Evolutionary conservation across 2,329 filamentous ascomycete genomes (phyloP).

Genomic region (Thielaviopsis populi): DNA sequence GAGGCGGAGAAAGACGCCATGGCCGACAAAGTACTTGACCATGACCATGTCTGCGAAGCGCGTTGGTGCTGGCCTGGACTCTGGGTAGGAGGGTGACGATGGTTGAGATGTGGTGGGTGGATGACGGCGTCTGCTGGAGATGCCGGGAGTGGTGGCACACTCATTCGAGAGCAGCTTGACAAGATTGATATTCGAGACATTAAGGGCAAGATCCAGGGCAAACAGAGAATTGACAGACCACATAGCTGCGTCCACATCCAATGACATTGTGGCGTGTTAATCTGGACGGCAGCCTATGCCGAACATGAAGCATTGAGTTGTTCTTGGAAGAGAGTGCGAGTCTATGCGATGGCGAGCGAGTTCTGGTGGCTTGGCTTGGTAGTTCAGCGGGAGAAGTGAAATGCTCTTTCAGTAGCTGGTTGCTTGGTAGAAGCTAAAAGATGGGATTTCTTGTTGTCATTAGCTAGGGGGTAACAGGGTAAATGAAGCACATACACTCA

Average conservation of each 20-base stretch:
- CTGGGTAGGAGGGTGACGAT: background rate
- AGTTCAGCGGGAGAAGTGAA: background rate
- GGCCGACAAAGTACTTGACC: background rate
- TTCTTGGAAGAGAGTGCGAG: background rate
- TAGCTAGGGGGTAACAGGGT: background rate
- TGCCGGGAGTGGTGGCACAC: background rate
- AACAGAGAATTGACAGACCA: background rate
- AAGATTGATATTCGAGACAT: conserved; percentile 1
- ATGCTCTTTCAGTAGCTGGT: background rate
- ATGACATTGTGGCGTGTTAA: background rate
- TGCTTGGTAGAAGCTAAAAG: background rate
- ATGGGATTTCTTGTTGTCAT: background rate
- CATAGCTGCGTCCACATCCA: background rate
- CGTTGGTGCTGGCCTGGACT: background rate
- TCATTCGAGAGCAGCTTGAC: background rate
- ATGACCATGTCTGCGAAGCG: background rate
- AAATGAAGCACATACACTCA: background rate
- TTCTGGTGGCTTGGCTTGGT: too few relatives aligned
- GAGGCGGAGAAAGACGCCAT: background rate
- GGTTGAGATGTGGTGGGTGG: background rate
- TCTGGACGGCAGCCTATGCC: background rate
- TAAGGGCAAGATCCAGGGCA: background rate
- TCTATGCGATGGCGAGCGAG: background rate
- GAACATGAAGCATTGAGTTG: background rate
- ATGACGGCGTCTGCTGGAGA: background rate